These are phyloP conservation scores for Effrenium voratum DNA, from an alignment of 73 alveolate genomes.

Conservation along the genomic window DNA sequence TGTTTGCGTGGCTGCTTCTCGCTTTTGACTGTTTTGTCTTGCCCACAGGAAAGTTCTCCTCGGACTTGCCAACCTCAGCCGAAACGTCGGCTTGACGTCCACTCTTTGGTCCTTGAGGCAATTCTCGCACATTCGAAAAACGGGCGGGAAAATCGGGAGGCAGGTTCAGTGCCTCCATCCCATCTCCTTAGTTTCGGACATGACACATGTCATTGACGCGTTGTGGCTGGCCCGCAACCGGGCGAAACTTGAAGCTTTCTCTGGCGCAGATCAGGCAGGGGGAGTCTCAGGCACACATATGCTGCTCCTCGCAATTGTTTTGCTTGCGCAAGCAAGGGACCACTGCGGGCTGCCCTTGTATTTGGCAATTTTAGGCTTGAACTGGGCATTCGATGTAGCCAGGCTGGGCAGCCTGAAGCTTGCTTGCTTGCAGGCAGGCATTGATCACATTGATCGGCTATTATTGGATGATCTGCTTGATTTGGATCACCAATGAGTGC, in stretches of 20 bases:
- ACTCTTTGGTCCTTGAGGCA: constrained; percentile 34
- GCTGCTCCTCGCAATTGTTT: neutral
- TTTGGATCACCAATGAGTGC: neutral
- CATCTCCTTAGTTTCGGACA: constrained; percentile 14
- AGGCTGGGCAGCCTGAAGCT: neutral
- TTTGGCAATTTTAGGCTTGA: neutral
- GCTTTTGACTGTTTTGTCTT: neutral
- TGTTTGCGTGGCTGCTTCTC: neutral
- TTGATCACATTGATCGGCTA: neutral
- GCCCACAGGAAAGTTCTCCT: neutral
- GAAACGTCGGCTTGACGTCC: constrained; percentile 25
- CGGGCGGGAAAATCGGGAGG: neutral
- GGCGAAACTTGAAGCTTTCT: neutral
- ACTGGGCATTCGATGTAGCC: constrained; percentile 50
- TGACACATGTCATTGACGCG: constrained; percentile 27
- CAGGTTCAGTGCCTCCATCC: constrained; percentile 2
- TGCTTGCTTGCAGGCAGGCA: neutral
- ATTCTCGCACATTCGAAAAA: neutral
- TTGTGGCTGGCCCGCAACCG: constrained; percentile 26
- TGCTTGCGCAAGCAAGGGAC: constrained; percentile 27
- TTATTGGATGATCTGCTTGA: neutral
- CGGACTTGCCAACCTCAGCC: neutral
- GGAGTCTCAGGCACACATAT: constrained; percentile 12
- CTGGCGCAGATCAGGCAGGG: constrained; percentile 20
- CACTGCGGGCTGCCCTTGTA: neutral